These are phyloP conservation scores for Aristolochia californica DNA, from an alignment of 164 flowering plant species.

Conservation along the genomic window DNA sequence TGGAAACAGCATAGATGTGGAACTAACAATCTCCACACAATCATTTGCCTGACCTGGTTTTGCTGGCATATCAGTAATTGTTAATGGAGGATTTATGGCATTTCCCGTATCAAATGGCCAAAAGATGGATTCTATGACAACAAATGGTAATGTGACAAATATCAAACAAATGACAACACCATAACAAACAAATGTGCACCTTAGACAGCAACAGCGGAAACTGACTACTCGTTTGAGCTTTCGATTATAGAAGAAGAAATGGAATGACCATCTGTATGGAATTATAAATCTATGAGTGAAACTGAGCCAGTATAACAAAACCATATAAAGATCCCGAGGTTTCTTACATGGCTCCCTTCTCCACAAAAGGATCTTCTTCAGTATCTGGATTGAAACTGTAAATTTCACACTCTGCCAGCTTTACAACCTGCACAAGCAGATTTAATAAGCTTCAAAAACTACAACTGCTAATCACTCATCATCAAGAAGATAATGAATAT, in stretches of 20 bases:
- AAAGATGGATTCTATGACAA: neutral
- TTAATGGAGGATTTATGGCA: neutral
- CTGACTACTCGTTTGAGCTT: constrained; percentile 82
- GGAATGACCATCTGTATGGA: constrained; percentile 80
- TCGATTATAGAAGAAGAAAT: constrained; percentile 83
- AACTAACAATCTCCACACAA: neutral
- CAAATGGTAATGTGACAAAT: neutral
- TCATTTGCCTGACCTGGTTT: neutral
- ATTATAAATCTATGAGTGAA: constrained; percentile 5
- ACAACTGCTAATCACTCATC: neutral
- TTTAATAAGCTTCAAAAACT: constrained; percentile 6
- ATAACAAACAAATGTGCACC: constrained; percentile 30
- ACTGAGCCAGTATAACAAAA: neutral
- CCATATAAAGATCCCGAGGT: neutral
- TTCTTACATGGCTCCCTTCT: constrained; percentile 80
- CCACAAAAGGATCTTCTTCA: constrained; percentile 76
- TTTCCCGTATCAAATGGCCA: neutral
- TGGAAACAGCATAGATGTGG: neutral
- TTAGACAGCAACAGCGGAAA: constrained; percentile 73
- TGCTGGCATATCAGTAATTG: too few relatives aligned
- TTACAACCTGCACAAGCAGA: constrained; percentile 60
- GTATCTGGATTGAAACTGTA: constrained; percentile 73
- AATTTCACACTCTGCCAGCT: constrained; percentile 76
- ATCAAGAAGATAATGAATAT: neutral
- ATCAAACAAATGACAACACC: too few relatives aligned